Base-by-base conservation (phyloP, 1,284 basidiomycete genomes). In the Erythrobasidium hasegawianum region DNA sequence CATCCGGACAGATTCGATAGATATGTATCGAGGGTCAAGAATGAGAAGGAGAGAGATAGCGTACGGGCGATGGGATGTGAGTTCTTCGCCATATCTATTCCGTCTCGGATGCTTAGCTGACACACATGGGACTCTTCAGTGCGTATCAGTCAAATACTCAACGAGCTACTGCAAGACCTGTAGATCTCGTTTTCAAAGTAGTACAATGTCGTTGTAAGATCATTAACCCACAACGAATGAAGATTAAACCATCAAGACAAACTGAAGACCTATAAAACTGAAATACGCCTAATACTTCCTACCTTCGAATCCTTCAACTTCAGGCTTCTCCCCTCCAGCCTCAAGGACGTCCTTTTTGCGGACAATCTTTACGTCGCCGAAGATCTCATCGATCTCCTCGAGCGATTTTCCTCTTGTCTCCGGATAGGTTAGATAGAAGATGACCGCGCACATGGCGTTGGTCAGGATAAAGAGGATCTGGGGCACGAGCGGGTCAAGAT, bases 351-450 rank as follows among this genome's bases (percentile, higher is more conserved):
- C 33, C 33, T 33, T 53, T 9, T 41, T 27, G 16, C 45, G 53
- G 60, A 67, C 54, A 72, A 40, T 57, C 71, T 69, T 22, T 70
- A 64, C 72, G 59, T 75, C 72, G 49, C 75, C 76, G 68, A 78
- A 79, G 58, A 80, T 69, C 27, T 78, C 72, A 59, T 79, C 78
- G 57, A 80, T 72, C 65, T 79, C 78, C 60, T 79, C 77, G 20
- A 80, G 72, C 14, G 75, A 73, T 38, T 77, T 71, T 39, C 74
- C 74, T 52, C 66, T 71, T 26, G 73, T 74, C 59, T 74, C 72
- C 2, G 68, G 66, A 39, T 61, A 68, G 64, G 66, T 11, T 4
- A 33, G 68, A 43, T 16, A 38, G 57, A 54, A 59, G 16, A 59
- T 33, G 1, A 40, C n/a, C 7, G 64, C 64, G 50, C 64, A 66